Evolutionary conservation across 164 flowering plant genomes (phyloP).

Genomic region (Umbellularia californica): DNA sequence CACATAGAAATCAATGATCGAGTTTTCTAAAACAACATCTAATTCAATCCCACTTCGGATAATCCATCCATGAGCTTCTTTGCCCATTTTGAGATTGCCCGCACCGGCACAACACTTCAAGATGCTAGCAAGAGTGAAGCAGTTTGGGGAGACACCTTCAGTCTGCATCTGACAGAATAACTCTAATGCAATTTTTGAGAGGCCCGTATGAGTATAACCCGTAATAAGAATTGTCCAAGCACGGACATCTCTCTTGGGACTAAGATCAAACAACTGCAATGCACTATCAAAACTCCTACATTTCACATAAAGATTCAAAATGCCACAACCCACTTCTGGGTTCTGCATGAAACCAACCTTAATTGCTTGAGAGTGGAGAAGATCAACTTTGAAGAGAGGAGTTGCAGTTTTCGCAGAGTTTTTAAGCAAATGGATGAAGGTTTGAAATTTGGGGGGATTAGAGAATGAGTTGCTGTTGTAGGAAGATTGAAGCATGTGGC

Average conservation of each 20-base stretch:
- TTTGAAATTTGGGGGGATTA: not conserved
- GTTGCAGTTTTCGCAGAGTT: not conserved
- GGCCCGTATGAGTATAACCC: slow-evolving; percentile 35
- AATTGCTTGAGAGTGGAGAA: slow-evolving; percentile 37
- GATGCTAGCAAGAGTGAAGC: slow-evolving; percentile 51
- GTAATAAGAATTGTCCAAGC: slow-evolving; percentile 64
- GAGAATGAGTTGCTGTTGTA: not conserved
- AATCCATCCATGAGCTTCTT: slow-evolving; percentile 64
- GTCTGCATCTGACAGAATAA: slow-evolving; percentile 36
- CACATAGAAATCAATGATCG: slow-evolving; percentile 52
- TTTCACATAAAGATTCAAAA: slow-evolving; percentile 37
- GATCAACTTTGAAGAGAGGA: not conserved
- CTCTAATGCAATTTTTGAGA: slow-evolving; percentile 26
- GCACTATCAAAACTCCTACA: slow-evolving; percentile 29
- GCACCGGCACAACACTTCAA: slow-evolving; percentile 46
- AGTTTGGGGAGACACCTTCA: slow-evolving; percentile 48
- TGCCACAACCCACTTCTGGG: slow-evolving; percentile 20
- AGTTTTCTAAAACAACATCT: slow-evolving; percentile 48
- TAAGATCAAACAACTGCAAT: slow-evolving; percentile 59
- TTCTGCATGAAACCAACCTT: slow-evolving; percentile 28
- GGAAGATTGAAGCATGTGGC: not conserved
- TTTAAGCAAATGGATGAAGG: not conserved
- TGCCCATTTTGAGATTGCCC: slow-evolving; percentile 32
- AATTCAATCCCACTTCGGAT: slow-evolving; percentile 33
- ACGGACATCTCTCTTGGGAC: slow-evolving; percentile 43